phyloP scores from a whole-genome alignment of 1,139 yeast species.

The Tardiomyces blankii region DNA sequence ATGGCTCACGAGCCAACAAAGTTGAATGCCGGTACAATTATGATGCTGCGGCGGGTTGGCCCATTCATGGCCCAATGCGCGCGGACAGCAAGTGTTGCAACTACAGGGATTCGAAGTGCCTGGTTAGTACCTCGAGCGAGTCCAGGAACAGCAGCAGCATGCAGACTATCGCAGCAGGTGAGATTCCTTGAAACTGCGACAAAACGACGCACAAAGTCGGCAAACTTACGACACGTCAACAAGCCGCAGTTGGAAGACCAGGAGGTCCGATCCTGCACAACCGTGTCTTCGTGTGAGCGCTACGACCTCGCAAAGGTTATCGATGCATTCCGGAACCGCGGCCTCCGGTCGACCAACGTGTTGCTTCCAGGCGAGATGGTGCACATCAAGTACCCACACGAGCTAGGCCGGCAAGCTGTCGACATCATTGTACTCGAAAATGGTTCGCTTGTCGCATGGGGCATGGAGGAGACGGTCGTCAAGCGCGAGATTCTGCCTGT shows the following conservation, averaged over 20 bases:
- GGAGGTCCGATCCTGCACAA: conserved; percentile 32
- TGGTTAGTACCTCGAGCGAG: conserved; percentile 3
- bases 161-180: not conserved
- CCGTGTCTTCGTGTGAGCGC: conserved; percentile 59
- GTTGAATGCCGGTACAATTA: too few species aligned
- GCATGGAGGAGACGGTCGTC: conserved; percentile 41
- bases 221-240: conserved; percentile 8
- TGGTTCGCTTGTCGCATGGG: conserved; percentile 81
- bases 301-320: conserved; percentile 44
- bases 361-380: conserved; percentile 69
- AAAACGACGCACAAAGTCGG: conserved; percentile 4
- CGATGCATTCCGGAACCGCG: conserved; percentile 25
- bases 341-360: conserved; percentile 29
- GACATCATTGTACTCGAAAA: conserved; percentile 57
- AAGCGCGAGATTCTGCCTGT: conserved; percentile 36
- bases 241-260: conserved; percentile 7
- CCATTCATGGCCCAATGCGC: too few species aligned
- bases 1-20: too few species aligned
- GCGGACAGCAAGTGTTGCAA: too few species aligned
- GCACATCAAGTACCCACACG: conserved; percentile 23
- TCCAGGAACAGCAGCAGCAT: conserved; percentile 11
- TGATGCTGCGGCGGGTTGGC: too few species aligned
- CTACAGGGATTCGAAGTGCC: too few species aligned
- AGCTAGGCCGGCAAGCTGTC: conserved; percentile 9
- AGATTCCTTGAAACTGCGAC: not conserved